phyloP scores from a whole-genome alignment of 306 rosid species.

The Boehmeria nivea region DNA sequence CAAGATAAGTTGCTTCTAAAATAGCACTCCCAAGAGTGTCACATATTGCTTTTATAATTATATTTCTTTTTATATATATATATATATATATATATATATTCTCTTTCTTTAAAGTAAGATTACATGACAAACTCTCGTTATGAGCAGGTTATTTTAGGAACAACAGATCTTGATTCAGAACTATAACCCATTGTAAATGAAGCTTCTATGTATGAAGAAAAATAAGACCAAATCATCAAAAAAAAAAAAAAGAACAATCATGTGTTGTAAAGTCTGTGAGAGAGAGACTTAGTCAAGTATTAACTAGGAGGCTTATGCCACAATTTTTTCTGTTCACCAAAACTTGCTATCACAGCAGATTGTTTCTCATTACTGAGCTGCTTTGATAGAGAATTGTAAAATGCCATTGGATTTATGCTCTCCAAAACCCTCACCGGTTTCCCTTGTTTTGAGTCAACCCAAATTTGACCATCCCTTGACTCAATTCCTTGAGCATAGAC shows the following conservation, averaged over 20 bases:
- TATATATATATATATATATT: too few species aligned
- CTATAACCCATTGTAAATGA: too few species aligned
- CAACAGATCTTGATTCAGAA: too few species aligned
- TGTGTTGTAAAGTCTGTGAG: not conserved
- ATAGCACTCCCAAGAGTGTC: too few species aligned
- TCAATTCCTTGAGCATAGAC: slow-evolving; percentile 48
- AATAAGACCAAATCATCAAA: too few species aligned
- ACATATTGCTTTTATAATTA: too few species aligned
- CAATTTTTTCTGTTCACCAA: slow-evolving; percentile 47
- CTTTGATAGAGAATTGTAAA: slow-evolving; percentile 39
- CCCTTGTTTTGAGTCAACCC: slow-evolving; percentile 38
- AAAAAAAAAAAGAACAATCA: not conserved
- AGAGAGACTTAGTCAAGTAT: slow-evolving; percentile 1
- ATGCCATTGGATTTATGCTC: slow-evolving; percentile 34
- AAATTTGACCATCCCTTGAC: slow-evolving; percentile 56
- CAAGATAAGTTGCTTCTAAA: too few species aligned
- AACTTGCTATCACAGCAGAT: slow-evolving; percentile 68
- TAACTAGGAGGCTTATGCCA: slow-evolving; percentile 41
- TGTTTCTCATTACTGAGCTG: slow-evolving; percentile 49
- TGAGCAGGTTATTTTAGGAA: too few species aligned
- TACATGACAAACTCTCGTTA: too few species aligned
- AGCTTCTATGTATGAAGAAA: too few species aligned
- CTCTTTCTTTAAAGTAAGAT: too few species aligned
- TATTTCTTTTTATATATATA: too few species aligned
- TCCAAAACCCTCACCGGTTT: slow-evolving; percentile 55